These are phyloP conservation scores for Erucastrum elatum DNA, from an alignment of 345 rosid genomes.

Conservation along the genomic window DNA sequence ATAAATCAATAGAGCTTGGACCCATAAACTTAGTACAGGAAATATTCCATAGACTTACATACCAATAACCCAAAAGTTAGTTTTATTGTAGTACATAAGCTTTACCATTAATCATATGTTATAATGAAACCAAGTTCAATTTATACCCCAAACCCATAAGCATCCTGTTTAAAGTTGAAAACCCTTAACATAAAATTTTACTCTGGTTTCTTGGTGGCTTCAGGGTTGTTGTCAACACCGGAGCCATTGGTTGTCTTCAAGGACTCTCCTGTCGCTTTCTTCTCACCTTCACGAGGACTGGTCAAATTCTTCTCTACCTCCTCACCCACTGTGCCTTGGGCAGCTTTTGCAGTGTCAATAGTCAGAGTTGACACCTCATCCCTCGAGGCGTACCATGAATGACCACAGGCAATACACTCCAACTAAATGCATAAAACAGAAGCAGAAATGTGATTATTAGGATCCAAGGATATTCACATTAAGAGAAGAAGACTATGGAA, in stretches of 20 bases:
- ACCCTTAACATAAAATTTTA: conserved; percentile 11
- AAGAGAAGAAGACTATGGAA: background rate
- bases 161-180: background rate
- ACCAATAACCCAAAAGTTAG: background rate
- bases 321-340: conserved; percentile 51
- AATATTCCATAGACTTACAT: too few relatives aligned
- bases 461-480: background rate
- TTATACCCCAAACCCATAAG: background rate
- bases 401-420: conserved; percentile 85
- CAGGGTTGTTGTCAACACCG: conserved; percentile 45
- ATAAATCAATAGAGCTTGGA: too few relatives aligned
- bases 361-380: conserved; percentile 79
- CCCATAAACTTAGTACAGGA: too few relatives aligned
- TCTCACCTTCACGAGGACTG: conserved; percentile 63
- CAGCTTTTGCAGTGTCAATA: conserved; percentile 58
- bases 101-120: background rate
- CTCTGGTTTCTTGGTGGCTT: conserved; percentile 44
- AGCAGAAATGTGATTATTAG: conserved; percentile 3
- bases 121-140: background rate
- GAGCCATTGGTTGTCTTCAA: conserved; percentile 44
- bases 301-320: conserved; percentile 59
- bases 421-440: conserved; percentile 46
- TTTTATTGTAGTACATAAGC: background rate
- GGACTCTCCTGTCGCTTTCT: conserved; percentile 46
- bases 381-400: conserved; percentile 90